These are phyloP conservation scores for Trametes pubescens DNA, from an alignment of 1,284 basidiomycete genomes.

Conservation along the genomic window DNA sequence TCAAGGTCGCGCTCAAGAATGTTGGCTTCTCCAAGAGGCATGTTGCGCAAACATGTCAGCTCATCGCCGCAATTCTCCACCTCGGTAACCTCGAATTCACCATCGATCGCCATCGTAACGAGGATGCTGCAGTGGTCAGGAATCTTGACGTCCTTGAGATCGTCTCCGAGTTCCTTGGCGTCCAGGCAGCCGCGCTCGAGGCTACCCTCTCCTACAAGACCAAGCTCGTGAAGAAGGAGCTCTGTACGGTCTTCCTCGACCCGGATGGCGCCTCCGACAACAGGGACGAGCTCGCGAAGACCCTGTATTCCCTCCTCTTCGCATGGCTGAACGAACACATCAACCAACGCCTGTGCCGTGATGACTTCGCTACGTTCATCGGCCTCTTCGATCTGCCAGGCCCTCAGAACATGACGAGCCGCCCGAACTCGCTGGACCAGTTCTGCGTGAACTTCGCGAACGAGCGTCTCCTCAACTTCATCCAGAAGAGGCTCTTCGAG, in stretches of 20 bases:
- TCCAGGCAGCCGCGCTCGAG: constrained; percentile 80
- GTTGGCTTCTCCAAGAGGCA: constrained; percentile 93
- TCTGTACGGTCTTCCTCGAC: constrained; percentile 96
- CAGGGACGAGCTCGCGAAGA: constrained; percentile 92
- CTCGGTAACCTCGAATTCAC: constrained; percentile 95
- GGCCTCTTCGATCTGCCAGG: constrained; percentile 97
- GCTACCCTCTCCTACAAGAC: constrained; percentile 92
- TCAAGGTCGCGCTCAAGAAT: constrained; percentile 93
- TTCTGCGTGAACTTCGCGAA: constrained; percentile 97
- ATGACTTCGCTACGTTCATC: constrained; percentile 92
- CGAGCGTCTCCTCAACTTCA: constrained; percentile 88
- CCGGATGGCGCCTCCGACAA: constrained; percentile 93
- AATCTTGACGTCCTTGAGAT: constrained; percentile 83
- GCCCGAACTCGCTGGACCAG: constrained; percentile 93
- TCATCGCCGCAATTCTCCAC: constrained; percentile 94
- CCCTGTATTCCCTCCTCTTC: constrained; percentile 94
- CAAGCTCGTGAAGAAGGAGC: constrained; percentile 91
- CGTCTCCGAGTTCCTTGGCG: constrained; percentile 92
- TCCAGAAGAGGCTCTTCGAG: constrained; percentile 85
- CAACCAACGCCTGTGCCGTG: constrained; percentile 92
- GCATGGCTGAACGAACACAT: constrained; percentile 97
- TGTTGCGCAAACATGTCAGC: constrained; percentile 94
- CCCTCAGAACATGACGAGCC: constrained; percentile 86
- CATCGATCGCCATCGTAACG: constrained; percentile 82
- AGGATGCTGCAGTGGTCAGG: constrained; percentile 88